Conservation (phyloP, 164 flowering plant genomes). For the Stephania yunnanensis region DNA sequence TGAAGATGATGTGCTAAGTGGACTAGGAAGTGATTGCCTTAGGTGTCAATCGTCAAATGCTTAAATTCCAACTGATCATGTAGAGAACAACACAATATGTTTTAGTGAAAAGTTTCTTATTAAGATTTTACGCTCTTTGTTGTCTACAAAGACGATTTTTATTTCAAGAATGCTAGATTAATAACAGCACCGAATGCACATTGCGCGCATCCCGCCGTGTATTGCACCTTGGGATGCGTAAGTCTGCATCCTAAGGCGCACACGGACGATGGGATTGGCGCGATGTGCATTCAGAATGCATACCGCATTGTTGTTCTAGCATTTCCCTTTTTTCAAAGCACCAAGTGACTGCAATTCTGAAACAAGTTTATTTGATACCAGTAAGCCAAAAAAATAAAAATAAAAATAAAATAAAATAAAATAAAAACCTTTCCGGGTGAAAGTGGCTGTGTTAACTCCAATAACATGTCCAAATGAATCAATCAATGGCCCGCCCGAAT, state of each 20-base stretch:
- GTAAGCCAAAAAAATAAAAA: not conserved
- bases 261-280: too few relatives aligned
- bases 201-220: too few relatives aligned
- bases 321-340: not conserved
- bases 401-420: not conserved
- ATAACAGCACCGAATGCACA: too few relatives aligned
- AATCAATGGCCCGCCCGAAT: constrained; percentile 88
- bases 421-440: constrained; percentile 76
- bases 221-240: too few relatives aligned
- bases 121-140: not conserved
- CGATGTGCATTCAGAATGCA: too few relatives aligned
- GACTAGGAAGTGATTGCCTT: too few relatives aligned
- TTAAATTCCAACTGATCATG: not conserved
- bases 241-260: too few relatives aligned
- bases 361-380: not conserved
- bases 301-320: too few relatives aligned
- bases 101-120: not conserved
- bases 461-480: constrained; percentile 85
- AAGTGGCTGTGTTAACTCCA: constrained; percentile 91
- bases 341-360: not conserved
- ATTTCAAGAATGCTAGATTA: not conserved
- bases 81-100: not conserved
- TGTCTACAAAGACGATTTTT: not conserved
- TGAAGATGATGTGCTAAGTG: not conserved
- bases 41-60: too few relatives aligned